A percentile compares a stretch with the other conserved stretches of the same genome.
These are phyloP conservation scores for Capillidium rhysosporum DNA, from an alignment of 371 early-diverging fungal species.

Conservation along the genomic window DNA sequence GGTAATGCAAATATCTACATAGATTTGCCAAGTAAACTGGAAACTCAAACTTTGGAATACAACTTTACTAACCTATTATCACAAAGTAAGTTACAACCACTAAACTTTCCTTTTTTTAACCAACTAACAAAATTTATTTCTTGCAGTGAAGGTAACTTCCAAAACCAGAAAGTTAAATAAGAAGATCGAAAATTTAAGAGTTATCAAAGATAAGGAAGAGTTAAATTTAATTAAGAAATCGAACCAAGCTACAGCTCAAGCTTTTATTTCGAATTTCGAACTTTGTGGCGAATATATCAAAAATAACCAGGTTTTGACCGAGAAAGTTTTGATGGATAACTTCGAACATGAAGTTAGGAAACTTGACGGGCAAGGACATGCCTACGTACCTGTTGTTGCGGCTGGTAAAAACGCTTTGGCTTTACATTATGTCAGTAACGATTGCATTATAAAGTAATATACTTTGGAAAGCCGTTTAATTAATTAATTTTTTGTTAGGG, in stretches of 20 bases:
- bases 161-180: constrained; percentile 55
- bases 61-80: not conserved
- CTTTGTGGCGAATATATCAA: not conserved
- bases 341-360: constrained; percentile 54
- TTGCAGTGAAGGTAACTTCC: constrained; percentile 16
- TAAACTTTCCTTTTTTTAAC: too few relatives aligned
- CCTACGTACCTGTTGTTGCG: constrained; percentile 94
- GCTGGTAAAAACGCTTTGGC: constrained; percentile 76
- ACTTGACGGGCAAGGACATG: constrained; percentile 50
- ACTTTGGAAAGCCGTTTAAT: not conserved
- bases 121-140: too few relatives aligned
- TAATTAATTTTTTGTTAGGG: constrained; percentile 15
- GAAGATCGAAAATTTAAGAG: constrained; percentile 49
- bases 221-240: constrained; percentile 18
- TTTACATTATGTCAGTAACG: constrained; percentile 87
- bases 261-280: not conserved
- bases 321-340: constrained; percentile 54
- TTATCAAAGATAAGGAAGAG: constrained; percentile 31
- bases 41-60: not conserved
- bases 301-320: constrained; percentile 22
- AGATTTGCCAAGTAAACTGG: constrained; percentile 11
- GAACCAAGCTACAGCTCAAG: constrained; percentile 5
- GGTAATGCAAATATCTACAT: constrained; percentile 15
- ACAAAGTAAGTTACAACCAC: not conserved
- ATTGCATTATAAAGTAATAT: constrained; percentile 31